Percentiles rank a stretch among this genome's conserved stretches.
Conservation (phyloP, 345 rosid genomes). For the Raphanus raphanistrum region DNA sequence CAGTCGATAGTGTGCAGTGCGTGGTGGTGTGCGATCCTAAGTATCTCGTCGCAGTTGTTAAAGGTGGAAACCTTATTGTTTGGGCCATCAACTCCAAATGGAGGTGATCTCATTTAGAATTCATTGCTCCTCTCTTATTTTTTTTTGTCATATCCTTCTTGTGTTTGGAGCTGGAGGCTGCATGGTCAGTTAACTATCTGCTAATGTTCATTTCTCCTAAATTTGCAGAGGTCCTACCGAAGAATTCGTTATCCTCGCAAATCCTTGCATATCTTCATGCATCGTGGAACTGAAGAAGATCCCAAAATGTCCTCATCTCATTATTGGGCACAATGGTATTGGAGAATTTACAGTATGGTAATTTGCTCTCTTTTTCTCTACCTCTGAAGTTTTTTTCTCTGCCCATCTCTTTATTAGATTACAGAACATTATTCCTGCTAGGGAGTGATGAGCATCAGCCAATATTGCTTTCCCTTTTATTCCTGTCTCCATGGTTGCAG, state of each 20-base stretch:
- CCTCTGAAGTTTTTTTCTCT: neutral
- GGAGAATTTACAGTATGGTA: constrained; percentile 89
- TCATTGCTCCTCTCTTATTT: neutral
- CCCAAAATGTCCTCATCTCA: constrained; percentile 56
- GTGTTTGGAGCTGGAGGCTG: constrained; percentile 10
- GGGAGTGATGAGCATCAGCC: constrained; percentile 12
- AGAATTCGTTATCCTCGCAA: constrained; percentile 50
- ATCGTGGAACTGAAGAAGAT: constrained; percentile 73
- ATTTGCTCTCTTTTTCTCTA: constrained; percentile 31
- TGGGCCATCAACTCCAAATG: constrained; percentile 82
- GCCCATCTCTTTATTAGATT: neutral
- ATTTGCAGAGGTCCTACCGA: constrained; percentile 59
- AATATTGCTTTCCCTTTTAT: neutral
- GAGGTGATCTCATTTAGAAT: constrained; percentile 54
- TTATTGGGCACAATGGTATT: constrained; percentile 71
- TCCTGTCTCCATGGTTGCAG: neutral
- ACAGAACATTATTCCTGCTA: neutral
- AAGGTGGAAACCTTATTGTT: constrained; percentile 65
- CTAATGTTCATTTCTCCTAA: constrained; percentile 25
- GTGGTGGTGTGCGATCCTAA: constrained; percentile 65
- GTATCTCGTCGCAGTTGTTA: constrained; percentile 63
- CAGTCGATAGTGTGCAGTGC: constrained; percentile 54
- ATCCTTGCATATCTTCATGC: constrained; percentile 50
- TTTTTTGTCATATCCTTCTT: constrained; percentile 20
- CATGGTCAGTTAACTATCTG: constrained; percentile 25